These are phyloP conservation scores for Chrysopogon serrulatus DNA, from an alignment of 176 grass and related monocot species.

Conservation along the genomic window DNA sequence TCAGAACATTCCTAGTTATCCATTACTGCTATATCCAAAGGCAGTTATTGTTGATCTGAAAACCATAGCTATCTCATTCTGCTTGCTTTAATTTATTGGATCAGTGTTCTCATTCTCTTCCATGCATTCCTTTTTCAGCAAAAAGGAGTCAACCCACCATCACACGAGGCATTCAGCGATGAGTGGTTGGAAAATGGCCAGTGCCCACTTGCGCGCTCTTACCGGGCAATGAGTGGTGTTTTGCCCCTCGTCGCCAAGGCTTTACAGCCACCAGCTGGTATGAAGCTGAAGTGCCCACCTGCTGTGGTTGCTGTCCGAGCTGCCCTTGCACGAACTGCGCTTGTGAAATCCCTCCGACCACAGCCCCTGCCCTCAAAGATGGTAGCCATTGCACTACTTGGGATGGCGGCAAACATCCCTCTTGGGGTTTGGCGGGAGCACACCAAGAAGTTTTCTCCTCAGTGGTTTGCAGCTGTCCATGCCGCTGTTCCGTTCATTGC, in stretches of 20 bases:
- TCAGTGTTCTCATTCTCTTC: background rate
- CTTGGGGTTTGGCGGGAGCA: conserved; percentile 95
- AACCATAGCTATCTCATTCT: background rate
- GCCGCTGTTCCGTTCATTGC: conserved; percentile 80
- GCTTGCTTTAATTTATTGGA: background rate
- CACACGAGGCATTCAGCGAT: conserved; percentile 70
- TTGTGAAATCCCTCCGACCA: conserved; percentile 85
- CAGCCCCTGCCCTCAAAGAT: conserved; percentile 82
- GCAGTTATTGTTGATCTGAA: background rate
- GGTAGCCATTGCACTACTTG: conserved; percentile 75
- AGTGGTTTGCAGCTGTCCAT: conserved; percentile 90
- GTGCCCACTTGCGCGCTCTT: conserved; percentile 88
- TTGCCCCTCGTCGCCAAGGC: conserved; percentile 84
- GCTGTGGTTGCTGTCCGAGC: conserved; percentile 72
- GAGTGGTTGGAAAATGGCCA: conserved; percentile 95
- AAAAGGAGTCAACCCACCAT: conserved; percentile 56
- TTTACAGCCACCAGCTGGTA: conserved; percentile 60
- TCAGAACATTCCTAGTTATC: background rate
- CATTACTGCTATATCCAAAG: background rate
- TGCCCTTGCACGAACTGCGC: conserved; percentile 66
- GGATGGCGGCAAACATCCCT: conserved; percentile 90
- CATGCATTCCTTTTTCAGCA: conserved; percentile 49
- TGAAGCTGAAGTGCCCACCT: conserved; percentile 91
- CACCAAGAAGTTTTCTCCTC: conserved; percentile 83
- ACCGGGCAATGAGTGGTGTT: conserved; percentile 74